These are phyloP conservation scores for Erodium trifolium DNA, from an alignment of 441 rosid genomes.

Conservation along the genomic window DNA sequence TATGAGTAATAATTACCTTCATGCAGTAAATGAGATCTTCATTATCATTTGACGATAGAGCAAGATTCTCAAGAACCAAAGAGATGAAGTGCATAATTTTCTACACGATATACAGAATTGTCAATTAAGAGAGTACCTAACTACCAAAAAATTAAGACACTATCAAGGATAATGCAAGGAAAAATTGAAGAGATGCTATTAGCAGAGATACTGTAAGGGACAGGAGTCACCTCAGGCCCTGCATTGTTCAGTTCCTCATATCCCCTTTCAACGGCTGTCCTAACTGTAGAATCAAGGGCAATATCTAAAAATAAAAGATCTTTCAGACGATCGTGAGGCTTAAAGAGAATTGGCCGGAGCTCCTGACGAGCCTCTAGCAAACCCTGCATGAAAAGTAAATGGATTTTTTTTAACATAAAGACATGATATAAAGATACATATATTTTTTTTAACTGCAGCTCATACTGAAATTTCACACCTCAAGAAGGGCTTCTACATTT, in stretches of 20 bases:
- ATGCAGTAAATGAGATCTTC: slow-evolving; percentile 88
- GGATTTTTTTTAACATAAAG: not conserved
- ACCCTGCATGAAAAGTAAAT: slow-evolving; percentile 42
- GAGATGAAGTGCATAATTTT: slow-evolving; percentile 73
- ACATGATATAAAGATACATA: not conserved
- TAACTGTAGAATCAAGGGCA: slow-evolving; percentile 87
- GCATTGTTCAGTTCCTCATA: slow-evolving; percentile 70
- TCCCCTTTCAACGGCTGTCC: slow-evolving; percentile 95
- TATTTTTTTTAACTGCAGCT: not conserved
- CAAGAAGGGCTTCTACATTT: slow-evolving; percentile 84
- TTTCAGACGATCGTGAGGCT: slow-evolving; percentile 72
- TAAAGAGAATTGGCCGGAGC: slow-evolving; percentile 61
- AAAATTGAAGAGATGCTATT: not conserved
- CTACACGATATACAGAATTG: slow-evolving; percentile 36
- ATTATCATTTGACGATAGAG: slow-evolving; percentile 82
- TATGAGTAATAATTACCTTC: slow-evolving; percentile 44
- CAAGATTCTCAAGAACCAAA: slow-evolving; percentile 88
- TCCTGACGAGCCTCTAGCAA: slow-evolving; percentile 96
- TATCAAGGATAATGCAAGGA: not conserved
- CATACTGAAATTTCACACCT: slow-evolving; percentile 38
- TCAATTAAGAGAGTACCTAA: slow-evolving; percentile 15
- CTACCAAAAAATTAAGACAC: slow-evolving; percentile 10
- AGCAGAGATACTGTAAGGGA: slow-evolving; percentile 8
- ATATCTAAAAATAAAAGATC: slow-evolving; percentile 87
- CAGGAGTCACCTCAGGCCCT: slow-evolving; percentile 64